Evolutionary conservation across 768 basidiomycete genomes (phyloP), one percentile per base, ranked within the genome.

Genomic region (Tylopilus sp.): DNA sequence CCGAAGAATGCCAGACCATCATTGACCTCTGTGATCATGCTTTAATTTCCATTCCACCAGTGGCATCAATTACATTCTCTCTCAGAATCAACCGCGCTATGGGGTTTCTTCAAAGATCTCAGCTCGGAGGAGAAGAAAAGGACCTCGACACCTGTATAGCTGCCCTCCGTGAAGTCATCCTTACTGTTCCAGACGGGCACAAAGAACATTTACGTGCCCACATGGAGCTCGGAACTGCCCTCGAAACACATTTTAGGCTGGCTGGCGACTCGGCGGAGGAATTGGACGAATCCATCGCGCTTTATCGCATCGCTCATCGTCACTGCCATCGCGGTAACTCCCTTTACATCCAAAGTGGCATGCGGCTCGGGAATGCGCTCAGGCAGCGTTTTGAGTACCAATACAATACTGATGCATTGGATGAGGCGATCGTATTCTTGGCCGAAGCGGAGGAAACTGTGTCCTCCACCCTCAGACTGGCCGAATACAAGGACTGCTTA

Each of bases 371-470:
- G 12, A 65, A 57, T 17, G 48, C 42, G 13, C 48, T 65, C 22
- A 44, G 48, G 3, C 25, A 47, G 48, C 17, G 57, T 52, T 61
- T 36, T 38, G 54, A 58, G 12, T 39, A n/a, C 48, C 22, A 41
- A 6, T 8, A 22, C 22, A 28, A 50, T n/a, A n/a, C 46, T 4
- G 59, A 55, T 39, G 44, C 36, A 5, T 47, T 69, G 21, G 63
- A 70, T 15, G 60, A 62, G 31, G 54, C 58, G 3, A 59, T 69
- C 36, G 55, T 61, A 5, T 51, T 57, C 18, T 40, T 67, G 33
- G 26, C 54, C n/a, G 56, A 60, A 25, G 60, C 47, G 1, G 60
- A 63, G 21, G 60, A 55, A 21, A 23, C 50, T 3, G 28, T 57
- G 28, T 40, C 65, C 9, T 6, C 6, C 3, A 44, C 41, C 2